Conservation (phyloP, 441 rosid genomes). For the Pelargonium citronellum region DNA sequence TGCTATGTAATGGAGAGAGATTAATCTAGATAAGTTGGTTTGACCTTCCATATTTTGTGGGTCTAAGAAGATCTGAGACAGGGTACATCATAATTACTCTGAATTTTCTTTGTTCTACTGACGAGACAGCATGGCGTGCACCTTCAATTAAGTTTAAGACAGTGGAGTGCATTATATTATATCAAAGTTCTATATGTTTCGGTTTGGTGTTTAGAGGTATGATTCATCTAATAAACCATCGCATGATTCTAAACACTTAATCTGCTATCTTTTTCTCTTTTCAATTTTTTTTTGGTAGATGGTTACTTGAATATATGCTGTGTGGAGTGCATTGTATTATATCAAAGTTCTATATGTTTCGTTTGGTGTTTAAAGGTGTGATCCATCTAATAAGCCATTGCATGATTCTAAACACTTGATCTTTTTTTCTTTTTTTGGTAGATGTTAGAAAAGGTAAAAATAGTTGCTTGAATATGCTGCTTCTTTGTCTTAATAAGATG, state of each 20-base stretch:
- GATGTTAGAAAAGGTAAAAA: background rate
- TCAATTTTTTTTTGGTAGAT: background rate
- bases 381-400: background rate
- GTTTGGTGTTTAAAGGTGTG: background rate
- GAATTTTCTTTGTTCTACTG: background rate
- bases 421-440: background rate
- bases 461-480: background rate
- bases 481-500: background rate
- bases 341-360: background rate
- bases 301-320: background rate
- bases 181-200: background rate
- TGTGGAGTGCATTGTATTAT: background rate
- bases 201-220: background rate
- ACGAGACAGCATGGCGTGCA: background rate
- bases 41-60: background rate
- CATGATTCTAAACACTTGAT: background rate
- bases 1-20: background rate
- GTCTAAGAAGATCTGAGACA: background rate
- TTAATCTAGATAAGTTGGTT: background rate
- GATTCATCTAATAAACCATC: background rate
- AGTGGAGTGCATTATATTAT: background rate
- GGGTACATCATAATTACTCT: background rate
- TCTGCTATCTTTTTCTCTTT: background rate
- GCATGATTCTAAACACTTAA: background rate
- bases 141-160: background rate